Conservation (phyloP, 768 basidiomycete genomes). For the Suillus lakei region DNA sequence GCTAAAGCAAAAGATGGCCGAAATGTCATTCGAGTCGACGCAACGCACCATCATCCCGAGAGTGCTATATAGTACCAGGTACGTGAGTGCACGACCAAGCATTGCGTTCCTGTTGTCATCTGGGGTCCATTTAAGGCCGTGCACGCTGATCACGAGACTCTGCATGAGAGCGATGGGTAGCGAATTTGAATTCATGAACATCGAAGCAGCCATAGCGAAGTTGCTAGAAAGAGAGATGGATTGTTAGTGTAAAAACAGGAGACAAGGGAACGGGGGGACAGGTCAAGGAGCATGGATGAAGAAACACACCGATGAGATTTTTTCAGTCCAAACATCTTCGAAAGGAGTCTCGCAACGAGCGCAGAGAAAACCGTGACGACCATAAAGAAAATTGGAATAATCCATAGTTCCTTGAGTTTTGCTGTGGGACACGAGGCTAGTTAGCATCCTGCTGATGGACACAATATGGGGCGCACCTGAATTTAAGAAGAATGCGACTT, state of each 20-base stretch:
- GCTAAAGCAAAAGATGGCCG: not conserved
- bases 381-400: conserved; percentile 85
- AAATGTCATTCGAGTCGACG: not conserved
- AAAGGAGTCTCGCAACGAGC: conserved; percentile 64
- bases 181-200: conserved; percentile 95
- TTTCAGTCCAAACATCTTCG: conserved; percentile 67
- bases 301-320: conserved; percentile 72
- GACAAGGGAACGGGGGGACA: not conserved
- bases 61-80: conserved; percentile 91
- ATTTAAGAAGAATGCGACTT: conserved; percentile 90
- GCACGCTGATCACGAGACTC: conserved; percentile 82
- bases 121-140: conserved; percentile 77
- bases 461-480: conserved; percentile 54
- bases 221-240: conserved; percentile 46
- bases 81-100: conserved; percentile 89
- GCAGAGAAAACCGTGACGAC: conserved; percentile 78
- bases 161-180: conserved; percentile 96
- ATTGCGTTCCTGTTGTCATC: conserved; percentile 87
- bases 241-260: not conserved
- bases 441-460: not conserved
- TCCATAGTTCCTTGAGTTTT: conserved; percentile 82
- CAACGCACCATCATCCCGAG: conserved; percentile 89
- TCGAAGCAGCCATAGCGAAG: conserved; percentile 80
- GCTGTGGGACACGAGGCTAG: conserved; percentile 38
- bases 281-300: not conserved